These are phyloP conservation scores for Plantago ovata DNA, from an alignment of 257 asterid species.

Conservation along the genomic window DNA sequence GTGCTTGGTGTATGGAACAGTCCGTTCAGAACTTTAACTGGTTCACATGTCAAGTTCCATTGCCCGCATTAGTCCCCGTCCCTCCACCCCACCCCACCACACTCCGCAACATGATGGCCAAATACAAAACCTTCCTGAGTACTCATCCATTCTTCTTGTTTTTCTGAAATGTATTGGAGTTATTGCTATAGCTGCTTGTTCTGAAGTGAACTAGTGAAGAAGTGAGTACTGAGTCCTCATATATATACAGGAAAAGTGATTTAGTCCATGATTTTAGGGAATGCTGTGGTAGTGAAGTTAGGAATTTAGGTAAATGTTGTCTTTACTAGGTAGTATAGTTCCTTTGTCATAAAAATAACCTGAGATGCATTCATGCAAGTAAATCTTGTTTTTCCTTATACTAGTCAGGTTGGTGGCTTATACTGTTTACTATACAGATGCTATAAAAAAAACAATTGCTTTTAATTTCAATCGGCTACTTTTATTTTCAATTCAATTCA, in stretches of 20 bases:
- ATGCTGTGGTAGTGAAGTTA: slow-evolving; percentile 35
- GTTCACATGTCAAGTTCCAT: slow-evolving; percentile 90
- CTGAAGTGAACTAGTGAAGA: not conserved
- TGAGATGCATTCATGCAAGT: no score
- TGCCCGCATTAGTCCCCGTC: slow-evolving; percentile 84
- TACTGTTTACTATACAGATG: no score
- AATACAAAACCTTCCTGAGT: slow-evolving; percentile 47
- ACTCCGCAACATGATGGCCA: slow-evolving; percentile 35
- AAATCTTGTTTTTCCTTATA: no score
- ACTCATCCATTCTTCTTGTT: slow-evolving; percentile 61
- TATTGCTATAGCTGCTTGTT: not conserved
- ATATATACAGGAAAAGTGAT: not conserved
- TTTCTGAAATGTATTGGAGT: not conserved
- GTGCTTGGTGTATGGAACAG: slow-evolving; percentile 85
- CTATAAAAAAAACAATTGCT: no score
- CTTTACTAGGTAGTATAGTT: slow-evolving; percentile 2
- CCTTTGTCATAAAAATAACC: no score
- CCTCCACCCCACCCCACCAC: slow-evolving; percentile 37
- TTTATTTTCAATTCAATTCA: no score
- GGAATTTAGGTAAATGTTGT: slow-evolving; percentile 41
- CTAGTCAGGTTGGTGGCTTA: no score
- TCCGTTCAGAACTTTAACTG: slow-evolving; percentile 80
- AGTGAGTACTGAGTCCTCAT: not conserved
- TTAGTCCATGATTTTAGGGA: slow-evolving; percentile 59
- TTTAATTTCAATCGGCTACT: no score